A percentile compares a stretch with the other conserved stretches of the same genome.
Evolutionary conservation across 2,329 filamentous ascomycete species (phyloP).

Genomic region (Calonectria naviculata): DNA sequence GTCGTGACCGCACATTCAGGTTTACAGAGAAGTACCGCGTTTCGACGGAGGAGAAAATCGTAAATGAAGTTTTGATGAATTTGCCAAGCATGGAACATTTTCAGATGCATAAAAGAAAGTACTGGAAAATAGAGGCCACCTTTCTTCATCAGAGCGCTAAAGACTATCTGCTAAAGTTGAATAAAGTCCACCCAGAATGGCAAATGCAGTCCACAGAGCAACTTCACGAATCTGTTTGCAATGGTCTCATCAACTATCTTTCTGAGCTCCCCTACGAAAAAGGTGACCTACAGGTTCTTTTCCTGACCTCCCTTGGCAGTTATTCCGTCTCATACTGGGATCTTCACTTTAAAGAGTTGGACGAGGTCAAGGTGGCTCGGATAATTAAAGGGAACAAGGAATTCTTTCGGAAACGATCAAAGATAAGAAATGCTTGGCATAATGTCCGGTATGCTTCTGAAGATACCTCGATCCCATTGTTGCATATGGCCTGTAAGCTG

Average conservation of each 20-base stretch:
- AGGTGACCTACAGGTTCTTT: too few species aligned
- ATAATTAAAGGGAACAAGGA: background rate
- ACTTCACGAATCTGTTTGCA: background rate
- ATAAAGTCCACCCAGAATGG: background rate
- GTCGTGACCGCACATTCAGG: too few species aligned
- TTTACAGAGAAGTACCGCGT: too few species aligned
- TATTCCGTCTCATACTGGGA: background rate
- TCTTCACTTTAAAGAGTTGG: background rate
- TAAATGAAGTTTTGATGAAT: too few species aligned
- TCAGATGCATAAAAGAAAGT: too few species aligned
- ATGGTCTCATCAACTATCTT: background rate
- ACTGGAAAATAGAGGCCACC: background rate
- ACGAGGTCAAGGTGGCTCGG: background rate
- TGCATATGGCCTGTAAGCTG: background rate
- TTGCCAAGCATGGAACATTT: too few species aligned
- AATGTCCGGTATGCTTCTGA: background rate
- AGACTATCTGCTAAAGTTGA: background rate
- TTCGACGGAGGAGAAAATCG: too few species aligned
- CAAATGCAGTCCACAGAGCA: background rate
- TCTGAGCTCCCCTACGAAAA: too few species aligned
- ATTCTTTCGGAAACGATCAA: background rate
- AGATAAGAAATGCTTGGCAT: background rate
- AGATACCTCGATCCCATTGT: background rate
- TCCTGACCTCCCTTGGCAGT: background rate
- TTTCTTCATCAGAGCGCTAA: constrained; percentile 22